These are phyloP conservation scores for Aspergillus fumigatiaffinis DNA, from an alignment of 2,329 filamentous ascomycete genomes.

Conservation along the genomic window DNA sequence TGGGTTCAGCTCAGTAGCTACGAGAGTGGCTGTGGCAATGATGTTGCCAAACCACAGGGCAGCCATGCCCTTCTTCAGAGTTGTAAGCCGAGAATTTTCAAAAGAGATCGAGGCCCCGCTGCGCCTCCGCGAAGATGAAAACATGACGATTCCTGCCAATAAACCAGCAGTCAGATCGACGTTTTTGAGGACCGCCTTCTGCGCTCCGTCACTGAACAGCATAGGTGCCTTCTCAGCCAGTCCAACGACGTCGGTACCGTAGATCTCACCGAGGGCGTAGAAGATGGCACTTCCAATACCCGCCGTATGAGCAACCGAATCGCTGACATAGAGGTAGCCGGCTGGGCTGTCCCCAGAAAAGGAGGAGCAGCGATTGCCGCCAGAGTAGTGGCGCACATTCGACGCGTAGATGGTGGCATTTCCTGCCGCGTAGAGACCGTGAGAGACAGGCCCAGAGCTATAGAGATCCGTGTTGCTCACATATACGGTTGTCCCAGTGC, in stretches of 20 bases:
- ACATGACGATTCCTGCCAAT: conserved; percentile 25
- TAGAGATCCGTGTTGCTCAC: conserved; percentile 28
- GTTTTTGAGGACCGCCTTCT: conserved; percentile 6
- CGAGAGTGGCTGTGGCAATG: conserved; percentile 14
- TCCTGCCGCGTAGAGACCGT: conserved; percentile 31
- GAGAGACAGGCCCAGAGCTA: conserved; percentile 28
- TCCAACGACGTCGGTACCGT: conserved; percentile 24
- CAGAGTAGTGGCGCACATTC: conserved; percentile 27
- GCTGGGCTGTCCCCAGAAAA: conserved; percentile 30
- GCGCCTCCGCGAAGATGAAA: conserved; percentile 10
- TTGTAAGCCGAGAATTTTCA: conserved; percentile 19
- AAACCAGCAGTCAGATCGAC: conserved; percentile 25
- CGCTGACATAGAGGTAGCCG: conserved; percentile 25
- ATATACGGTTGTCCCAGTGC: conserved; percentile 23
- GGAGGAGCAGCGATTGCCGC: conserved; percentile 28
- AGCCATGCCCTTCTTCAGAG: conserved; percentile 16
- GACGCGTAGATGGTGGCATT: conserved; percentile 25
- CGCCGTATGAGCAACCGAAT: conserved; percentile 26
- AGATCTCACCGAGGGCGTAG: conserved; percentile 27
- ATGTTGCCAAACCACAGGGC: conserved; percentile 32
- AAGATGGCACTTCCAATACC: conserved; percentile 31
- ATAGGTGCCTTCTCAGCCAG: conserved; percentile 17
- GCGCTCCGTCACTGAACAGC: conserved; percentile 26
- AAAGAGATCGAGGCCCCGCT: conserved; percentile 22
- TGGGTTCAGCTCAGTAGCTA: conserved; percentile 13